A percentile compares a stretch with the other conserved stretches of the same genome.
Conservation (phyloP, 78 protist genomes). For the Dictyostelium discoideum region DNA sequence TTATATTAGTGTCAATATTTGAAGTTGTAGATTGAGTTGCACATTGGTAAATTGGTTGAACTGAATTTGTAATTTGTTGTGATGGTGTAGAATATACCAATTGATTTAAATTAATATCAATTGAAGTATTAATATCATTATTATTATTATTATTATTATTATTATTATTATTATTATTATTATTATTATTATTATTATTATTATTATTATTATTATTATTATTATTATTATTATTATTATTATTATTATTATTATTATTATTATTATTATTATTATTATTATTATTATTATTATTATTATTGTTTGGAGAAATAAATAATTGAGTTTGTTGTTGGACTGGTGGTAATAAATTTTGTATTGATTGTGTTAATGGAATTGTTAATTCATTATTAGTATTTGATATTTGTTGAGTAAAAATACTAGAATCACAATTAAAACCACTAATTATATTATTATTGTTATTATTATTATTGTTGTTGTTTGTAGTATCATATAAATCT, state of each 20-base stretch:
- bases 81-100: not conserved
- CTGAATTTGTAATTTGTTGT: not conserved
- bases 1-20: not conserved
- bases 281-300: not conserved
- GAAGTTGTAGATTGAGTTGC: not conserved
- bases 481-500: not conserved
- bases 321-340: not conserved
- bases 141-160: not conserved
- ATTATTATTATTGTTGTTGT: not conserved
- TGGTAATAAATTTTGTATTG: conserved; percentile 2
- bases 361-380: not conserved
- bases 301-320: not conserved
- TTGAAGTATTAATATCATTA: not conserved
- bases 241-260: not conserved
- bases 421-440: not conserved
- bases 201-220: not conserved
- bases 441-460: not conserved
- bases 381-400: not conserved
- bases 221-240: not conserved
- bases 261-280: not conserved
- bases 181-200: not conserved
- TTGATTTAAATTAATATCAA: conserved; percentile 1
- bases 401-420: not conserved
- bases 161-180: not conserved
- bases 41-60: not conserved